These are phyloP conservation scores for Pezicula carpinea DNA, from an alignment of 2,329 filamentous ascomycete genomes.

Conservation along the genomic window DNA sequence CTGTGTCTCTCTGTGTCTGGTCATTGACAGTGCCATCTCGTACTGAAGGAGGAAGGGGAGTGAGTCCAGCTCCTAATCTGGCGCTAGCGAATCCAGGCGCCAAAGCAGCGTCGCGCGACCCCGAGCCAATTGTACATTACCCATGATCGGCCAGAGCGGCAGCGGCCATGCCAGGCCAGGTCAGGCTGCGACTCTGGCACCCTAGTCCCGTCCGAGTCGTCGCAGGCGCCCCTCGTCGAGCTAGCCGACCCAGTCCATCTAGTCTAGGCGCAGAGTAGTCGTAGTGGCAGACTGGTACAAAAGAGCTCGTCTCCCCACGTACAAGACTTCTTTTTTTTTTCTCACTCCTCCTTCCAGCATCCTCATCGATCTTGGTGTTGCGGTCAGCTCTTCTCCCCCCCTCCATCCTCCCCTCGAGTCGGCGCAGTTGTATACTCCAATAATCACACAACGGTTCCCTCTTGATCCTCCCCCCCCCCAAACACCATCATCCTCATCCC, in stretches of 20 bases:
- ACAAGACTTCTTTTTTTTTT: neutral
- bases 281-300: neutral
- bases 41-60: no score
- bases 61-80: no score
- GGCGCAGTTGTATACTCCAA: no score
- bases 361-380: constrained; percentile 1
- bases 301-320: neutral
- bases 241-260: no score
- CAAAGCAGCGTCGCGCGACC: neutral
- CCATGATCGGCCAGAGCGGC: constrained; percentile 3
- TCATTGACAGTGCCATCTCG: no score
- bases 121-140: neutral
- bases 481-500: neutral
- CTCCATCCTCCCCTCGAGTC: neutral
- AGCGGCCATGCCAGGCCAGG: neutral
- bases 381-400: neutral
- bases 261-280: no score
- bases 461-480: neutral
- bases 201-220: neutral
- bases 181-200: neutral
- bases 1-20: no score
- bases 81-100: no score
- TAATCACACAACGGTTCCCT: neutral
- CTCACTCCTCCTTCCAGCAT: neutral
- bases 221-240: no score